Conservation (phyloP, 352 stramenopile species). For the Pythium folliculosum region DNA sequence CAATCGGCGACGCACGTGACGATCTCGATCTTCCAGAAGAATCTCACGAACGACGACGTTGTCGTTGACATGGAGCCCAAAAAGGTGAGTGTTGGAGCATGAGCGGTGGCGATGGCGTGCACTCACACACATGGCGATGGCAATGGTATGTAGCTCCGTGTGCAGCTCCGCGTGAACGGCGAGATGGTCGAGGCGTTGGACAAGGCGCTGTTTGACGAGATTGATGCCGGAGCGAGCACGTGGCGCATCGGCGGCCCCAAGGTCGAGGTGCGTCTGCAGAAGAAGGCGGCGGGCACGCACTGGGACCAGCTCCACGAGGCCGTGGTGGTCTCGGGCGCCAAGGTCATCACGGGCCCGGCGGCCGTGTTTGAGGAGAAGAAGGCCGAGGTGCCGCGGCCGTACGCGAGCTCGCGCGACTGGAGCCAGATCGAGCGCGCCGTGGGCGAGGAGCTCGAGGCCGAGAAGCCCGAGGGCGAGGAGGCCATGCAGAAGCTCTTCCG, state of each 20-base stretch:
- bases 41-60: conserved; percentile 65
- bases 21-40: conserved; percentile 85
- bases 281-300: conserved; percentile 51
- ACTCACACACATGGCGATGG: background rate
- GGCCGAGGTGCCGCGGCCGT: conserved; percentile 54
- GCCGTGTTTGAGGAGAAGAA: conserved; percentile 72
- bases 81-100: conserved; percentile 27
- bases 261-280: conserved; percentile 85
- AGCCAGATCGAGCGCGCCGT: conserved; percentile 85
- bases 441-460: conserved; percentile 74
- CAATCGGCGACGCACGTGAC: conserved; percentile 81
- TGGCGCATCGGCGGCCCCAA: conserved; percentile 70
- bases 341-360: conserved; percentile 53
- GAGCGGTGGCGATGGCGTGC: background rate
- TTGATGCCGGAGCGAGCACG: conserved; percentile 55
- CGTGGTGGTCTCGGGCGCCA: conserved; percentile 41
- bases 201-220: conserved; percentile 71
- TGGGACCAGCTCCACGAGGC: conserved; percentile 80
- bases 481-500: conserved; percentile 91
- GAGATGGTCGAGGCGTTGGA: conserved; percentile 62
- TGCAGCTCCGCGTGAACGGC: conserved; percentile 52
- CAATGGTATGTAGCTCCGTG: conserved; percentile 33
- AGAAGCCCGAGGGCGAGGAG: conserved; percentile 91
- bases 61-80: conserved; percentile 53
- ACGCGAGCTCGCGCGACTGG: conserved; percentile 88